These are phyloP conservation scores for Saururus chinensis DNA, from an alignment of 164 flowering plant genomes.

Conservation along the genomic window DNA sequence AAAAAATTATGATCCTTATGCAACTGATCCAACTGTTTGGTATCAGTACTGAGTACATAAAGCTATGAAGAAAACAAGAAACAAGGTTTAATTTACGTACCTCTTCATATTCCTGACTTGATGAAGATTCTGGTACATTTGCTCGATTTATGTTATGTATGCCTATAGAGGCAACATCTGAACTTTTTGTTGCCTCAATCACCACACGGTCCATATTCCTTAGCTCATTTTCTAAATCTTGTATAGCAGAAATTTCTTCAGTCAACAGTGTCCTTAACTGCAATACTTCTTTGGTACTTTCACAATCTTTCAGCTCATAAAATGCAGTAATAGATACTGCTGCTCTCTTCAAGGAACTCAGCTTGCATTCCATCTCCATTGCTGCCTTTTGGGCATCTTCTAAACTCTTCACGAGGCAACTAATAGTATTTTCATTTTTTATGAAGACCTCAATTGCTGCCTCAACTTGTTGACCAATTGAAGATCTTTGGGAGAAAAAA, in stretches of 20 bases:
- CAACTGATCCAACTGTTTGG: no score
- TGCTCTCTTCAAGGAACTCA: slow-evolving; percentile 58
- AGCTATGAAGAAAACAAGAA: no score
- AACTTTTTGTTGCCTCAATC: slow-evolving; percentile 29
- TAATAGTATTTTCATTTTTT: slow-evolving; percentile 57
- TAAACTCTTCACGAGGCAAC: slow-evolving; percentile 36
- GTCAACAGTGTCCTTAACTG: slow-evolving; percentile 16
- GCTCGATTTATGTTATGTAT: slow-evolving; percentile 22
- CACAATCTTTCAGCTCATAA: slow-evolving; percentile 27
- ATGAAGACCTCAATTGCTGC: slow-evolving; percentile 42
- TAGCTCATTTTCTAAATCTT: slow-evolving; percentile 21
- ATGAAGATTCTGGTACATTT: no score
- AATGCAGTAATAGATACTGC: slow-evolving; percentile 50
- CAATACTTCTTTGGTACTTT: slow-evolving; percentile 20
- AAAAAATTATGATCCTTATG: no score
- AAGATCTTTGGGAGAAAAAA: slow-evolving; percentile 44
- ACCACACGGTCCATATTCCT: slow-evolving; percentile 21
- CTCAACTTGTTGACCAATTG: slow-evolving; percentile 46
- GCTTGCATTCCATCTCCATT: slow-evolving; percentile 42
- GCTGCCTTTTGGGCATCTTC: slow-evolving; percentile 55
- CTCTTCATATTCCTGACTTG: no score
- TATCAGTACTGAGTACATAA: no score
- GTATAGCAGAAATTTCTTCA: slow-evolving; percentile 20
- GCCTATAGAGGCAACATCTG: slow-evolving; percentile 27
- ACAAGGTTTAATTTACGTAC: no score